These are phyloP conservation scores for Trypanosoma brucei DNA, from an alignment of 208 protist species.

Conservation along the genomic window DNA sequence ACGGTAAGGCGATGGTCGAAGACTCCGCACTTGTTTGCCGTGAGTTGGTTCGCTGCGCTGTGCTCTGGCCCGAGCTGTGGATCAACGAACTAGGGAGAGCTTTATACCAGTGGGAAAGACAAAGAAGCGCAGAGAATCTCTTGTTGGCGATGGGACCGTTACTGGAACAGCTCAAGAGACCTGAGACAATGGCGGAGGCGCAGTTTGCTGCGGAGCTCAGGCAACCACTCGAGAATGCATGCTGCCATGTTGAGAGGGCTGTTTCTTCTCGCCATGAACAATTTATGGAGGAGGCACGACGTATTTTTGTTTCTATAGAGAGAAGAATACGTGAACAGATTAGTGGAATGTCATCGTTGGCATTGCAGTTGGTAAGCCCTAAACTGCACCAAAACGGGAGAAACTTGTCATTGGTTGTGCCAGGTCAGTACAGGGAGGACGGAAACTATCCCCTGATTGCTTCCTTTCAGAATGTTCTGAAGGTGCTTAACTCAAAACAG, in stretches of 20 bases:
- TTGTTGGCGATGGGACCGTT: conserved; percentile 92
- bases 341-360: conserved; percentile 91
- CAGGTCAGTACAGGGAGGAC: conserved; percentile 93
- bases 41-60: conserved; percentile 98
- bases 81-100: conserved; percentile 95
- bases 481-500: conserved; percentile 99
- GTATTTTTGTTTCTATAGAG: conserved; percentile 94
- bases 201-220: conserved; percentile 91
- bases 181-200: conserved; percentile 94
- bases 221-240: conserved; percentile 51
- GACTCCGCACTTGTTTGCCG: conserved; percentile 94
- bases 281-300: conserved; percentile 96
- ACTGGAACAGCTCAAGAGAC: conserved; percentile 88
- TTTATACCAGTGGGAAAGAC: conserved; percentile 92
- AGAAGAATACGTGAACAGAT: conserved; percentile 95
- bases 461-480: conserved; percentile 76
- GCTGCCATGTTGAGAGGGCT: conserved; percentile 79
- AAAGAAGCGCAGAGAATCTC: conserved; percentile 93
- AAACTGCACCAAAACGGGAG: conserved; percentile 75
- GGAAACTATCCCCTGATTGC: conserved; percentile 73
- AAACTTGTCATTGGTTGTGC: conserved; percentile 96
- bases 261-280: conserved; percentile 58
- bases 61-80: conserved; percentile 96
- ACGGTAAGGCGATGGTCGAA: conserved; percentile 87
- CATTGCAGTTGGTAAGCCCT: conserved; percentile 94